phyloP scores from a whole-genome alignment of 495 filamentous ascomycete species.

The Aspergillus panamensis region DNA sequence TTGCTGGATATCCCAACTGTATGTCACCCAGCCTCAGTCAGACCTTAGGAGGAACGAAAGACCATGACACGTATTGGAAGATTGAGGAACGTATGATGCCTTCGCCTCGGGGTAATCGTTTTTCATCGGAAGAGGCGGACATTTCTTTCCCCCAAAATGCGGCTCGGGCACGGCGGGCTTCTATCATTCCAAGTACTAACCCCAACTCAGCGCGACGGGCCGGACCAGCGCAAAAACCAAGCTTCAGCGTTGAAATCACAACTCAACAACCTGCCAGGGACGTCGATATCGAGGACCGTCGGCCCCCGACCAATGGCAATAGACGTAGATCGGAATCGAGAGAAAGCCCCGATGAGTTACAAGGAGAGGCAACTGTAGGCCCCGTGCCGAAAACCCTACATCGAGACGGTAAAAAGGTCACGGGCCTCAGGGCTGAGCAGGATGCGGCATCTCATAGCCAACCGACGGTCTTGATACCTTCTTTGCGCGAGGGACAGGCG shows the following conservation, averaged over 20 bases:
- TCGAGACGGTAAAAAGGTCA: constrained; percentile 6
- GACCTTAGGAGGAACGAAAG: constrained; percentile 17
- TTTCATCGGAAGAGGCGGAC: constrained; percentile 12
- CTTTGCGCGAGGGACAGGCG: constrained; percentile 10
- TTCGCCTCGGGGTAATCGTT: background rate
- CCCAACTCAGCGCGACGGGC: background rate
- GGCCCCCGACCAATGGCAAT: constrained; percentile 8
- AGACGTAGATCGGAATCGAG: constrained; percentile 17
- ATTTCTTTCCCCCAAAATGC: constrained; percentile 32
- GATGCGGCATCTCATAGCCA: constrained; percentile 27
- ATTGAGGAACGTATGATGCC: constrained; percentile 21
- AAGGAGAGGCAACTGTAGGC: constrained; percentile 36
- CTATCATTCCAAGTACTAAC: background rate
- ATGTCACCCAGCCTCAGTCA: constrained; percentile 25
- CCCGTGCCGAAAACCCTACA: constrained; percentile 19
- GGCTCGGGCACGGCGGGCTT: constrained; percentile 26
- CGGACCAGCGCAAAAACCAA: background rate
- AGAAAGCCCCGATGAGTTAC: constrained; percentile 46
- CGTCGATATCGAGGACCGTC: background rate
- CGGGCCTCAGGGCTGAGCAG: background rate
- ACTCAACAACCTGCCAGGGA: background rate
- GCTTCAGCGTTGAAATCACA: constrained; percentile 19
- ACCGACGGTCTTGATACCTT: constrained; percentile 26
- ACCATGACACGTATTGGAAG: constrained; percentile 20
- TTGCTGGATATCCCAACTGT: constrained; percentile 15